Evolutionary conservation across 139 green algal genomes (phyloP), one percentile per base, ranked within the genome.

Genomic region (Chlamydomonas sp.): DNA sequence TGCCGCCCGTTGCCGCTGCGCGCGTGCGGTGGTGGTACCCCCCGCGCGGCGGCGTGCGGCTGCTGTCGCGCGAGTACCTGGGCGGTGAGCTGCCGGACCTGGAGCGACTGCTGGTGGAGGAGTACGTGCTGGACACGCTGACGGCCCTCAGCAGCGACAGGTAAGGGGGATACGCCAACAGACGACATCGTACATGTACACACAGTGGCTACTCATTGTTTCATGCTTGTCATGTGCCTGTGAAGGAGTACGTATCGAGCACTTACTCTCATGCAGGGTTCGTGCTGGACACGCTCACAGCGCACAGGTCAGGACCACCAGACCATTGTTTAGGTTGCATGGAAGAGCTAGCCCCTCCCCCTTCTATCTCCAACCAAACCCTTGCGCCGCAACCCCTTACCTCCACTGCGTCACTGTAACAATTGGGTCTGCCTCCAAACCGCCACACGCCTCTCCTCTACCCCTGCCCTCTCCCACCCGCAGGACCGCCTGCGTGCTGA

Each of bases 121-220:
- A 98, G 85, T 97, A 96, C 79, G 93, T 98, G 78, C 76, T 97
- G 15, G 96, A 98, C 91, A 97, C 93, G 2, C 78, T 97, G 17
- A 67, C 63, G 5, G 91, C 90, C 59, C 97, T 95, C 89, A 91
- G 96, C 74, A 86, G 89, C 18, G 89, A 97, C 84, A 93, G 89
- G 91, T 90, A n/a, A 8, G 83, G 74, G 75, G 15, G 57, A 59
- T 49, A 0, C 31, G 31, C 31, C 31, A 49, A 49, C 31, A 49
- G 31, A 49, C 31, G 31, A 49, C 31, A 49, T 49, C 31, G 31
- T 49, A 49, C 31, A 49, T 49, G 31, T 49, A 49, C 31, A 49
- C 31, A 49, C 31, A 49, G 31, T 49, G 31, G 31, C 31, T 49
- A 49, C 31, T 49, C 31, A 49, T 49, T 49, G 31, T 49, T 49